These are phyloP conservation scores for Hirschioporus abietinus DNA, from an alignment of 768 basidiomycete species.

Conservation along the genomic window DNA sequence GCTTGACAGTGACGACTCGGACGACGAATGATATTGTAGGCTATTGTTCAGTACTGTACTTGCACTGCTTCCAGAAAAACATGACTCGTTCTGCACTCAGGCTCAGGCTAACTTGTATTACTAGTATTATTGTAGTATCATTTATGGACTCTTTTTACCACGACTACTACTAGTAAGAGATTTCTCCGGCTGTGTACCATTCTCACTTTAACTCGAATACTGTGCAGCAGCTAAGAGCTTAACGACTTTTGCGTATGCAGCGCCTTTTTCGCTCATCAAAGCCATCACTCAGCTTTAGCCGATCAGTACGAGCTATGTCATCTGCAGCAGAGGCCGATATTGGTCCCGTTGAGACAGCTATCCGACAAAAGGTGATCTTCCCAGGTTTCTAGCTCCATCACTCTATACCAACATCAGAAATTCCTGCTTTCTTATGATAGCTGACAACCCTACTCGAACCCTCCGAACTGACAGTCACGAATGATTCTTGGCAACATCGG, in stretches of 20 bases:
- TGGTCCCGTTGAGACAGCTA: constrained; percentile 55
- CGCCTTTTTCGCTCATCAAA: background rate
- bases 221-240: too few species aligned
- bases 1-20: too few species aligned
- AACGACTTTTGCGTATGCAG: background rate
- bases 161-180: background rate
- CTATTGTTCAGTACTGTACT: background rate
- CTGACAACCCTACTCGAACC: constrained; percentile 59
- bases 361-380: constrained; percentile 48
- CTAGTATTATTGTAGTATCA: background rate
- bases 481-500: constrained; percentile 82
- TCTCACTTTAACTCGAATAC: background rate
- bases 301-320: background rate
- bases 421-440: constrained; percentile 33
- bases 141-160: background rate
- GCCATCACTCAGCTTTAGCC: background rate
- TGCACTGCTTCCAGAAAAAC: background rate
- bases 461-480: constrained; percentile 57
- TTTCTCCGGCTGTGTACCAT: background rate
- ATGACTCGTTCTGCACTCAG: background rate
- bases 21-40: background rate
- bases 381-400: constrained; percentile 9
- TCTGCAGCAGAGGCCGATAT: background rate
- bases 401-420: constrained; percentile 17
- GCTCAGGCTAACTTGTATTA: too few species aligned